These are phyloP conservation scores for Platanus orientalis DNA, from an alignment of 164 flowering plant genomes.

Conservation along the genomic window DNA sequence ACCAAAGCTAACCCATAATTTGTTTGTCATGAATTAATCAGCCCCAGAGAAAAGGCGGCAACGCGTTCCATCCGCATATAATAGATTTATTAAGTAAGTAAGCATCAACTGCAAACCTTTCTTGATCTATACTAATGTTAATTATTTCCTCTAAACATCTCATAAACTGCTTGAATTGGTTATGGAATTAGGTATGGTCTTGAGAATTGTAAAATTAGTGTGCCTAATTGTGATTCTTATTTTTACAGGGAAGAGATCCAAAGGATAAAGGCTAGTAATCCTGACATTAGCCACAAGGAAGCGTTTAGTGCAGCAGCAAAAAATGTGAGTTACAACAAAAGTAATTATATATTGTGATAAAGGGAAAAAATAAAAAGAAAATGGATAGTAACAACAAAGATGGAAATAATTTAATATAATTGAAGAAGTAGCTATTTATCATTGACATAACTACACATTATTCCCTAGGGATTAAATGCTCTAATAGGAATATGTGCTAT, in stretches of 20 bases:
- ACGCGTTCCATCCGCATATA: conserved; percentile 85
- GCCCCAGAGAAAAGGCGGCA: conserved; percentile 78
- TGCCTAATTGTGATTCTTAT: neutral
- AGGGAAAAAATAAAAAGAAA: too few species aligned
- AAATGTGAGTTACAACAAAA: conserved; percentile 50
- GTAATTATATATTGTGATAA: too few species aligned
- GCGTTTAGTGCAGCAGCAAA: conserved; percentile 61
- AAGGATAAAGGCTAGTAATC: conserved; percentile 56
- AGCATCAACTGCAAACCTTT: neutral
- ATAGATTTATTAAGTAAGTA: conserved; percentile 78
- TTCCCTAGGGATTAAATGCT: too few species aligned
- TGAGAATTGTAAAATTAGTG: too few species aligned
- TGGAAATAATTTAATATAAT: too few species aligned
- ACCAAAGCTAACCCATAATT: neutral
- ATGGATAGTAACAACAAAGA: too few species aligned
- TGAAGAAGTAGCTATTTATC: too few species aligned
- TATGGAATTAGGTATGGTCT: neutral
- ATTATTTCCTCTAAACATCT: neutral
- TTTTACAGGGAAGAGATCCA: conserved; percentile 50
- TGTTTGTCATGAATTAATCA: conserved; percentile 18
- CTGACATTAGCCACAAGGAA: conserved; percentile 50
- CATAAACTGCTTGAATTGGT: neutral
- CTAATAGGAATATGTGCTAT: too few species aligned
- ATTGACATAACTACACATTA: too few species aligned
- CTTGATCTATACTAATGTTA: neutral